phyloP scores from a whole-genome alignment of 495 filamentous ascomycete genomes.

The Penicillium pancosmium region DNA sequence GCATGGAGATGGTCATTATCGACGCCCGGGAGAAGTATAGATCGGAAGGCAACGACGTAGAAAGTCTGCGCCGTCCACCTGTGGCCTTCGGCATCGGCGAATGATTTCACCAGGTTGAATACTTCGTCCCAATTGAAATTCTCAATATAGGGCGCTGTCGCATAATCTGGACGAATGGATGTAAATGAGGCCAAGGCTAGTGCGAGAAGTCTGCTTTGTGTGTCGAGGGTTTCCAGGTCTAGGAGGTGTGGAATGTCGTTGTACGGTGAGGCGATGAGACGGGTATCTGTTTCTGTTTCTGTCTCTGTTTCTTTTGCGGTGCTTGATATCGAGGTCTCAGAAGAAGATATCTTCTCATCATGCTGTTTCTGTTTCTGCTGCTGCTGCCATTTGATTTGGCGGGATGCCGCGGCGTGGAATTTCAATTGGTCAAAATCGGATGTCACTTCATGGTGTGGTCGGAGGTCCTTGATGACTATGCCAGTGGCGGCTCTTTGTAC shows the following conservation, averaged over 20 bases:
- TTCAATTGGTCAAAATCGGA: conserved; percentile 36
- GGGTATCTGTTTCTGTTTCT: conserved; percentile 22
- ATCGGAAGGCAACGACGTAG: conserved; percentile 84
- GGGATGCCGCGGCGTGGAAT: conserved; percentile 40
- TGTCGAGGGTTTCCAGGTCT: conserved; percentile 65
- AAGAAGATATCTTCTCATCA: conserved; percentile 3
- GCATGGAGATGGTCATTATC: conserved; percentile 62
- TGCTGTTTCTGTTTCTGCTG: conserved; percentile 10
- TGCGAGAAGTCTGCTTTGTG: conserved; percentile 67
- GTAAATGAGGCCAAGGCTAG: conserved; percentile 65
- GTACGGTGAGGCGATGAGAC: conserved; percentile 75
- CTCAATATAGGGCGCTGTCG: conserved; percentile 70
- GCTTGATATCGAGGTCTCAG: background rate
- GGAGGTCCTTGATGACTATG: conserved; percentile 10
- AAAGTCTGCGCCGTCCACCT: conserved; percentile 67
- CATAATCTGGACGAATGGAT: conserved; percentile 69
- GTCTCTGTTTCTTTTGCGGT: background rate
- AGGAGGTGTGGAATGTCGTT: conserved; percentile 67
- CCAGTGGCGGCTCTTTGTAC: background rate
- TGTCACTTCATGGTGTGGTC: conserved; percentile 37
- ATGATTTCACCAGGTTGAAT: conserved; percentile 52
- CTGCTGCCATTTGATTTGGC: conserved; percentile 29
- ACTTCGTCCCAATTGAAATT: conserved; percentile 79
- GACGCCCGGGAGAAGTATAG: conserved; percentile 61
- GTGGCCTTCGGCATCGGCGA: conserved; percentile 45